A percentile compares a stretch with the other conserved stretches of the same genome.
Conservation (phyloP, 129 eudicot species). For the Gnaphalium uliginosum region DNA sequence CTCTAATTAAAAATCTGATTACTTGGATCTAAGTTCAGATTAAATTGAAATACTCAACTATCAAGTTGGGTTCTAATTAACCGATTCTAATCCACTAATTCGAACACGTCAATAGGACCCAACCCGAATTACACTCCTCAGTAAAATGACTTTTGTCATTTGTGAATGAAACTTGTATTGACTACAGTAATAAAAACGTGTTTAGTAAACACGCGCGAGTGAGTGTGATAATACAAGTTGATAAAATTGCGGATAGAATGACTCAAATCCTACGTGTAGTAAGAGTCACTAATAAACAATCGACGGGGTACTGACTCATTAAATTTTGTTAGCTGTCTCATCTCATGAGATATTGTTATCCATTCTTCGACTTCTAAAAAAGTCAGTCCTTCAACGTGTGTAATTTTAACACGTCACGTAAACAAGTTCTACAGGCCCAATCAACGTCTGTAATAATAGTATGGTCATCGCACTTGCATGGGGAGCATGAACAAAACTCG, state of each 20-base stretch:
- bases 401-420: conserved; percentile 27
- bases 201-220: conserved; percentile 13
- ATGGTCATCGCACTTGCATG: neutral
- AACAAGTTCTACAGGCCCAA: neutral
- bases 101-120: no score
- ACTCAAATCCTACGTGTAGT: conserved; percentile 50
- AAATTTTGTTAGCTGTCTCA: conserved; percentile 34
- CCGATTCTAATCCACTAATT: no score
- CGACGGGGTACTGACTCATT: conserved; percentile 60
- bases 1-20: no score
- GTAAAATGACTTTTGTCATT: no score
- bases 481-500: neutral
- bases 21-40: no score
- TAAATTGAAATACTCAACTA: no score
- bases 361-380: no score
- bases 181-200: neutral
- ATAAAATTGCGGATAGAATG: conserved; percentile 15
- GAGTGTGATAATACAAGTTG: no score
- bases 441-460: no score
- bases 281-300: neutral
- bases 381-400: neutral
- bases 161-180: neutral
- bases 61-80: no score
- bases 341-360: neutral
- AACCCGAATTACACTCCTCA: no score